A percentile compares a stretch with the other conserved stretches of the same genome.
These are phyloP conservation scores for Apiotrichum brassicae DNA, from an alignment of 1,284 basidiomycete genomes.

Conservation along the genomic window DNA sequence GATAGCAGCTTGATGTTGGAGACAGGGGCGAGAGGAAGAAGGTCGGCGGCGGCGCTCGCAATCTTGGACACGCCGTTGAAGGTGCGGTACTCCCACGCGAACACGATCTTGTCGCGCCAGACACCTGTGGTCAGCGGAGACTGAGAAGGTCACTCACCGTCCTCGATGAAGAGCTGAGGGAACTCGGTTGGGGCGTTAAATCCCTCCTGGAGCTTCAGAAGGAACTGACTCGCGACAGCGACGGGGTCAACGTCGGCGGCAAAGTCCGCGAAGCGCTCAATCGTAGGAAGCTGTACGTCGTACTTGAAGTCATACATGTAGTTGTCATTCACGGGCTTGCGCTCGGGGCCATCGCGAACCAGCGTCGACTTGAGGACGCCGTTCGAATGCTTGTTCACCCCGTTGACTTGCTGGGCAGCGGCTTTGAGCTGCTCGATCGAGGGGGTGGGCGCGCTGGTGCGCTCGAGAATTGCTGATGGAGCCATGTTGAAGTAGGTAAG, in stretches of 20 bases:
- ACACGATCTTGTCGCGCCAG: slow-evolving; percentile 21
- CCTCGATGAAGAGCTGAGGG: slow-evolving; percentile 6
- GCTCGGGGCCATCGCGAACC: too few relatives aligned
- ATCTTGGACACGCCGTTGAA: slow-evolving; percentile 51
- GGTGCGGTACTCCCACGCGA: slow-evolving; percentile 61
- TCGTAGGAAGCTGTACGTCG: slow-evolving; percentile 19
- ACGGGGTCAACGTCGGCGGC: too few relatives aligned
- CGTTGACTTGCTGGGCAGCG: too few relatives aligned
- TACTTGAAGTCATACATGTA: slow-evolving; percentile 29
- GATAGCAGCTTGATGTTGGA: slow-evolving; percentile 47
- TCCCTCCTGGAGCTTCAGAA: too few relatives aligned
- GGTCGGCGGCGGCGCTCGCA: slow-evolving; percentile 20
- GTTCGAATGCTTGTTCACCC: too few relatives aligned
- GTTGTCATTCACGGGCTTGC: slow-evolving; percentile 13
- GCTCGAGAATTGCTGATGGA: too few relatives aligned
- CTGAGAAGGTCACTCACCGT: slow-evolving; percentile 2
- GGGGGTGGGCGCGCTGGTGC: too few relatives aligned
- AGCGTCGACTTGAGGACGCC: too few relatives aligned
- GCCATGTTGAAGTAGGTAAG: too few relatives aligned
- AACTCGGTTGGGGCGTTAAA: too few relatives aligned
- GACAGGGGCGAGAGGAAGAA: slow-evolving; percentile 15
- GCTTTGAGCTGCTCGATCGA: too few relatives aligned
- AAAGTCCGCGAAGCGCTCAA: slow-evolving; percentile 12
- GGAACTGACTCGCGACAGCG: too few relatives aligned
- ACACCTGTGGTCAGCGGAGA: slow-evolving; percentile 16